Percentiles rank a stretch among this genome's conserved stretches.
These are phyloP conservation scores for Cercospora nicotianae DNA, from an alignment of 2,329 filamentous ascomycete species.

Conservation along the genomic window DNA sequence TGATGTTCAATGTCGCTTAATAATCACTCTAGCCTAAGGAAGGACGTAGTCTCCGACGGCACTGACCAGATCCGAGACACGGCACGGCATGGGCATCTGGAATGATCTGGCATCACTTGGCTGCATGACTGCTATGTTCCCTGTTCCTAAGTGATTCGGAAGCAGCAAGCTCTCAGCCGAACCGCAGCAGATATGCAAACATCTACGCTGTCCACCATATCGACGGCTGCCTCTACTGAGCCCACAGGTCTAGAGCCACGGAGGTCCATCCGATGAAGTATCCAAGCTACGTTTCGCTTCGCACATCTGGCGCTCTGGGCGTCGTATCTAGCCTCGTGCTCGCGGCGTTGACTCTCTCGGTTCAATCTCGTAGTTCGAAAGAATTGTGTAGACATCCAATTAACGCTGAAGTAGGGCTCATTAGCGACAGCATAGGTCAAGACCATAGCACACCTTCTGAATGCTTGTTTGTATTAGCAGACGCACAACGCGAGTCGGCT, in stretches of 20 bases:
- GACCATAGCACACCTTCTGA: neutral
- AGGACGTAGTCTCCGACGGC: neutral
- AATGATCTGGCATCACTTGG: neutral
- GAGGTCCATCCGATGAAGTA: neutral
- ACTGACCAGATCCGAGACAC: neutral
- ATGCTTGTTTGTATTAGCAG: neutral
- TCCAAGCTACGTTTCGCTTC: neutral
- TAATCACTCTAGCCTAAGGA: too few species aligned
- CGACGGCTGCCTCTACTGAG: neutral
- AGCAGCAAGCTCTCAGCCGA: neutral
- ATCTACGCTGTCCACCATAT: too few species aligned
- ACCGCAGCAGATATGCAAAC: neutral
- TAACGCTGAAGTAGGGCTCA: neutral
- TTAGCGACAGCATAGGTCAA: neutral
- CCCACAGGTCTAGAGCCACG: neutral
- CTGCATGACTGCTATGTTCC: too few species aligned
- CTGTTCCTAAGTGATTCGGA: neutral
- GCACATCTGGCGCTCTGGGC: neutral
- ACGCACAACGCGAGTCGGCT: neutral
- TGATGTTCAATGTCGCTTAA: too few species aligned
- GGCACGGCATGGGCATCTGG: neutral
- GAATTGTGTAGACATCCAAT: neutral
- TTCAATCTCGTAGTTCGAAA: neutral
- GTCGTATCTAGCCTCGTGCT: neutral
- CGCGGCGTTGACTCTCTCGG: neutral